Base-by-base conservation (phyloP, 108 stramenopile genomes). In the Conticribra guillardii region DNA sequence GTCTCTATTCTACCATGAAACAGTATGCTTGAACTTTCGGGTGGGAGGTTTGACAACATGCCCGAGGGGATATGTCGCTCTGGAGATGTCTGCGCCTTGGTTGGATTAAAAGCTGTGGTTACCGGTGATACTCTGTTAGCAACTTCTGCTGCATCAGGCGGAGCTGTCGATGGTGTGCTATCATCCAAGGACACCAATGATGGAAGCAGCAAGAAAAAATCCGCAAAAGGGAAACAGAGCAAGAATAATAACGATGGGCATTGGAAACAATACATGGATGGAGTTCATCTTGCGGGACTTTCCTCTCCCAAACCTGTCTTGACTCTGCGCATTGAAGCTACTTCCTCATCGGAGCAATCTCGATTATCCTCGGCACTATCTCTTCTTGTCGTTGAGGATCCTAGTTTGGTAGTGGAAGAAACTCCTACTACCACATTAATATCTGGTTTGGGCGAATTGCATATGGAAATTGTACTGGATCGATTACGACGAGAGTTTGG, bases 81-180 rank as follows among this genome's bases (percentile, higher is more conserved):
- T 44, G 95, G 95, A 7, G 91, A 91, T 47, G 95, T 96, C 3
- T 96, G 95, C 65, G 95, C 95, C 1, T 60, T 96, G 18, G 89
- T 96, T 15, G 92, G 92, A 7, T 71, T 96, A 19, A 93, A 93
- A 56, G 66, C 71, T 8, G 92, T 93, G 0, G 87, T 87, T 1
- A 96, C 95, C 19, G 95, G 95, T 0, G 95, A 96, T 65, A 96
- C 95, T 0, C 73, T 96, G 33, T 53, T 92, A 19, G 54, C 87
- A 31, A 69, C 82, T 4, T 80, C 86, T 9, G 76, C 71, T 14
- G 64, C 41, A 30, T 56, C 58, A 27, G 57, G 63, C 11, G 41
- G 37, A 5, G 37, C 8, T 41, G 37, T 5, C 5, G 37, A 41
- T 11, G 11, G 11, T 9, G 5, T 11, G 37, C 5, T 11, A 11